phyloP scores from a whole-genome alignment of 805 yeast genomes.

The Cyberlindnera euphorbiae region DNA sequence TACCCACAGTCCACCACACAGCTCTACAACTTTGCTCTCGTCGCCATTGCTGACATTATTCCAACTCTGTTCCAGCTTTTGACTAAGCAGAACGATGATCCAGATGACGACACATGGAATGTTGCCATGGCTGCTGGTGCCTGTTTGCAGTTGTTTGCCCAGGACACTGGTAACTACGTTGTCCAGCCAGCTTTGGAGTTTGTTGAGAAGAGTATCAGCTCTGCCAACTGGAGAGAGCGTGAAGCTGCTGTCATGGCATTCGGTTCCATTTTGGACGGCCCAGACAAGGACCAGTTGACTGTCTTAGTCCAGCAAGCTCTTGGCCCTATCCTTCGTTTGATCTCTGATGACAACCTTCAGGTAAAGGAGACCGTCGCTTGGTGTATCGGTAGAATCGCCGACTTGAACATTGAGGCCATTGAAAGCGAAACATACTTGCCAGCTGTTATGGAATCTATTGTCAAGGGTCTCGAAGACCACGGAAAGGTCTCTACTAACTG shows the following conservation, averaged over 20 bases:
- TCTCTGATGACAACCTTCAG: constrained; percentile 70
- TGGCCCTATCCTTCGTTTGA: constrained; percentile 67
- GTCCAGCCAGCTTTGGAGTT: constrained; percentile 81
- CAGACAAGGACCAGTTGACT: constrained; percentile 66
- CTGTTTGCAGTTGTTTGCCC: constrained; percentile 90
- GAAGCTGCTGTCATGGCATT: constrained; percentile 99
- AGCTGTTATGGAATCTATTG: constrained; percentile 64
- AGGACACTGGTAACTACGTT: constrained; percentile 79
- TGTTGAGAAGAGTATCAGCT: constrained; percentile 67
- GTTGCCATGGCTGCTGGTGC: constrained; percentile 99
- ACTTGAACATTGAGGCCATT: constrained; percentile 72
- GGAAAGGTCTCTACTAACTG: constrained; percentile 95
- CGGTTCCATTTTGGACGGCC: constrained; percentile 95
- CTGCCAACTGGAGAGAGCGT: constrained; percentile 72
- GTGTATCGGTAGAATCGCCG: constrained; percentile 97
- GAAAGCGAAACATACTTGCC: constrained; percentile 63
- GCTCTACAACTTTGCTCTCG: constrained; percentile 76
- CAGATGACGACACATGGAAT: constrained; percentile 96
- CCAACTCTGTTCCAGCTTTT: constrained; percentile 80
- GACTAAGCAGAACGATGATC: constrained; percentile 87
- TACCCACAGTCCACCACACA: constrained; percentile 45
- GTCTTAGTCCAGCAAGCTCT: constrained; percentile 76
- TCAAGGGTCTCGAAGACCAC: constrained; percentile 81
- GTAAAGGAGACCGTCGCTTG: constrained; percentile 97
- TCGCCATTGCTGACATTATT: constrained; percentile 78